Evolutionary conservation across 306 rosid species (phyloP), one percentile per base, ranked within the genome.

Genomic region (Begonia masoniana): DNA sequence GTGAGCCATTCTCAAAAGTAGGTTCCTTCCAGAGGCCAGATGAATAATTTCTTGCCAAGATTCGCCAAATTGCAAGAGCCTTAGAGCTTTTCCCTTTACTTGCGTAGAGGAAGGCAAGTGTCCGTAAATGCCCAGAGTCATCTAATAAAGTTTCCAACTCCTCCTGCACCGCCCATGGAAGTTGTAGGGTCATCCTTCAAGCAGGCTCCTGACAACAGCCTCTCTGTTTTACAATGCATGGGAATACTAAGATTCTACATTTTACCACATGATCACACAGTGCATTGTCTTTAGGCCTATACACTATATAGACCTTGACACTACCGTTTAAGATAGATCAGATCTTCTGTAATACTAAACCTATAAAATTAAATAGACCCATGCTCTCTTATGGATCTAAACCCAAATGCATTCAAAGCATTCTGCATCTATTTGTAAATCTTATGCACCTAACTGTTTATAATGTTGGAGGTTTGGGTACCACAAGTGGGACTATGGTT

Each of bases 61-160:
- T 62, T 69, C 79, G 92, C 97, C 97, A 91, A 56, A 85, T 78
- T 31, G 79, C 75, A 55, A 91, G 88, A 41, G 97, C 96, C 71
- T 85, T 78, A 17, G 97, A 73, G 79, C 88, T 85, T 78, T 85
- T 83, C 69, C 92, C 94, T 75, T 84, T 85, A 75, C 92, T 91
- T 23, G 97, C 87, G 58, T 74, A 83, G 24, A 91, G 82, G 77
- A 91, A 91, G 64, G 97, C 97, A 63, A 91, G 97, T 6, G 97
- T 83, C 15, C 94, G 81, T 58, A 82, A 75, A 78, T 91, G 96
- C 66, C 92, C 88, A 16, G 96, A 81, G 51, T 83, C 94, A 56
- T 81, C 94, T 64, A 91, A 77, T 58, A 91, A 73, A 66, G 78
- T 76, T 70, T 91, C 96, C 88, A 91, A 75, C 83, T 91, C 97